Base-by-base conservation (phyloP, 768 basidiomycete genomes). In the Podaxis sp. region DNA sequence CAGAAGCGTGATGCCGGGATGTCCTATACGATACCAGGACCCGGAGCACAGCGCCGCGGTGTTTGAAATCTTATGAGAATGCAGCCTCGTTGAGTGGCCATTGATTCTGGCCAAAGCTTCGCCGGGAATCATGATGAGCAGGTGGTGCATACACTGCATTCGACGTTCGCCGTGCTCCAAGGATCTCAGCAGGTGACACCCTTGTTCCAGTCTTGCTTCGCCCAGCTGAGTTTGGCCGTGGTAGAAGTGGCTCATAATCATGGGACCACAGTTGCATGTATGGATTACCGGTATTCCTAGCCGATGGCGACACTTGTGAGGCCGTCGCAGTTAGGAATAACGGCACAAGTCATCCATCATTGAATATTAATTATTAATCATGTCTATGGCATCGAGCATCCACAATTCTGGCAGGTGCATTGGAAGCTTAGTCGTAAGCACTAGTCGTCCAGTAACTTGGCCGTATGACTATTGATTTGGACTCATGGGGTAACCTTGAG, bases 401-500 rank as follows among this genome's bases (percentile, higher is more conserved):
- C 16, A 44, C 18, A 23, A 23, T 21, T 4, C 47, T 7, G 21
- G 47, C 11, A 27, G 25, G 13, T 25, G 13, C 40, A 28, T 38
- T 54, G 54, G 11, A n/a, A 28, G 9, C 10, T 38, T 21, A n/a
- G 13, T 37, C 16, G 37, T 40, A 27, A 23, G 16, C 7, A 5
- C 7, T 6, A 40, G 37, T 23, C 21, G 14, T 37, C 18, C 56
- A 47, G 16, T 21, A 6, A 14, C 3, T 16, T 36, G 35, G 14
- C 25, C 48, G 6, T 21, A 52, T 60, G 25, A 21, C 27, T 36
- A 52, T 52, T 40, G 50, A 44, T 59, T 28, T 27, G n/a, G 42
- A 27, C 59, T 54, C 55, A 57, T 57, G 56, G 47, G 56, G 47
- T 18, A 37, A 48, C 56, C 47, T 57, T 21, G 56, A 25, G 46